Percentiles rank a stretch among this genome's conserved stretches.
Conservation (phyloP, 257 asterid species). For the Galeopsis tetrahit region DNA sequence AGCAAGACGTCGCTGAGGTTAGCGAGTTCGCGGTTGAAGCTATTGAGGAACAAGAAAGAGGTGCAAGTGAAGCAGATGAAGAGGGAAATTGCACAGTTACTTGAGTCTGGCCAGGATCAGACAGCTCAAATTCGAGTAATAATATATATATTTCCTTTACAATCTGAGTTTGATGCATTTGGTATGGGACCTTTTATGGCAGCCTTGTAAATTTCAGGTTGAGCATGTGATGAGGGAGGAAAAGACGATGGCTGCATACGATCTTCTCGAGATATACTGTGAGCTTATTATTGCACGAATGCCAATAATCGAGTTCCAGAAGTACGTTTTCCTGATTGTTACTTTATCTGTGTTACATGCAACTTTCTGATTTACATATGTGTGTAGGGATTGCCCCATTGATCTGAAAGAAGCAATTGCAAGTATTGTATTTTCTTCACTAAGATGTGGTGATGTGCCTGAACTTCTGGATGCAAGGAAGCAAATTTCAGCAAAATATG, state of each 20-base stretch:
- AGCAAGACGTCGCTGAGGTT: constrained; percentile 80
- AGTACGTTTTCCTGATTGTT: constrained; percentile 53
- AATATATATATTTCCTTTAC: constrained; percentile 1
- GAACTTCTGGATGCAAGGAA: constrained; percentile 84
- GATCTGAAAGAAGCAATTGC: constrained; percentile 97
- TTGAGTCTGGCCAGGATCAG: constrained; percentile 78
- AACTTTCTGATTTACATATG: constrained; percentile 29
- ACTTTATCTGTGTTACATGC: constrained; percentile 7
- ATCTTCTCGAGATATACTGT: constrained; percentile 83
- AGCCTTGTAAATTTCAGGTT: constrained; percentile 58
- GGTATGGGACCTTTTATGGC: constrained; percentile 16
- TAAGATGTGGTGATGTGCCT: constrained; percentile 95
- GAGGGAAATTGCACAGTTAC: constrained; percentile 77
- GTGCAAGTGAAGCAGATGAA: constrained; percentile 79
- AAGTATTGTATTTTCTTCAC: constrained; percentile 84
- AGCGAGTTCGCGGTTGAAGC: constrained; percentile 74
- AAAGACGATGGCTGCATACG: constrained; percentile 94
- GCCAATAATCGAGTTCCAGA: constrained; percentile 89
- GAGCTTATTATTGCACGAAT: constrained; percentile 86
- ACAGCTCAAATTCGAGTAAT: constrained; percentile 85
- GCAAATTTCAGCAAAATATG: constrained; percentile 81
- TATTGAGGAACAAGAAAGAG: constrained; percentile 84
- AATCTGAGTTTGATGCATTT: constrained; percentile 15
- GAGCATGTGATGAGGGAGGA: constrained; percentile 97
- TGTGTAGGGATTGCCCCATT: constrained; percentile 80